Conservation (phyloP, 2,329 filamentous ascomycete species). For the Aspergillus piperis region DNA sequence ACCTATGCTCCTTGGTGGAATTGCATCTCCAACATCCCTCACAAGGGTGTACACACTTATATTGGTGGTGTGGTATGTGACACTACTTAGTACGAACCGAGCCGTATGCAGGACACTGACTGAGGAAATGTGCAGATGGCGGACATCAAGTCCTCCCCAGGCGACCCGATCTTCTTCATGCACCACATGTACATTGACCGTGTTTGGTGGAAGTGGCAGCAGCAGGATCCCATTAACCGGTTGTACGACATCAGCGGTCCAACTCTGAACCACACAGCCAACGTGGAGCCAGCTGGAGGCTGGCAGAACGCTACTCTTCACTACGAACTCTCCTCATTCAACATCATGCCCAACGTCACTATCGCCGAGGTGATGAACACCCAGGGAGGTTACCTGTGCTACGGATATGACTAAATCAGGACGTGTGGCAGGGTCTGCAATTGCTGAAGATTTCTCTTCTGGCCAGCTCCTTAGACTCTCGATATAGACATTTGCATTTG, state of each 20-base stretch:
- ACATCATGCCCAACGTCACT: conserved; percentile 11
- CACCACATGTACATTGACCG: conserved; percentile 13
- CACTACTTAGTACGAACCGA: background rate
- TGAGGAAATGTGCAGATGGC: conserved; percentile 1
- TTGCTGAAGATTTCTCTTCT: no score
- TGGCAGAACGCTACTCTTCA: conserved; percentile 12
- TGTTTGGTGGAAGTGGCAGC: conserved; percentile 14
- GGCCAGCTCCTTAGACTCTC: no score
- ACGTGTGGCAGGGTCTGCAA: background rate
- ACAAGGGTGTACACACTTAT: conserved; percentile 14
- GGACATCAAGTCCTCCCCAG: conserved; percentile 13
- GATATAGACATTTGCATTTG: no score
- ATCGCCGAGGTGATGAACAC: conserved; percentile 14
- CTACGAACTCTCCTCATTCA: conserved; percentile 7
- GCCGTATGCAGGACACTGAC: background rate
- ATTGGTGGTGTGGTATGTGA: conserved; percentile 13
- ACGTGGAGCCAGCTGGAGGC: conserved; percentile 8
- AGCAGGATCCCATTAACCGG: conserved; percentile 7
- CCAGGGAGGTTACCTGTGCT: conserved; percentile 13
- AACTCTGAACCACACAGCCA: conserved; percentile 10
- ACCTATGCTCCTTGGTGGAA: conserved; percentile 13
- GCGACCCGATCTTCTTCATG: conserved; percentile 15
- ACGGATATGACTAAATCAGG: background rate
- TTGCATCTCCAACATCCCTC: conserved; percentile 13
- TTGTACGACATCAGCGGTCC: conserved; percentile 12